A percentile compares a stretch with the other conserved stretches of the same genome.
Conservation (phyloP, 768 basidiomycete genomes). For the Pleurotus cornucopiae region DNA sequence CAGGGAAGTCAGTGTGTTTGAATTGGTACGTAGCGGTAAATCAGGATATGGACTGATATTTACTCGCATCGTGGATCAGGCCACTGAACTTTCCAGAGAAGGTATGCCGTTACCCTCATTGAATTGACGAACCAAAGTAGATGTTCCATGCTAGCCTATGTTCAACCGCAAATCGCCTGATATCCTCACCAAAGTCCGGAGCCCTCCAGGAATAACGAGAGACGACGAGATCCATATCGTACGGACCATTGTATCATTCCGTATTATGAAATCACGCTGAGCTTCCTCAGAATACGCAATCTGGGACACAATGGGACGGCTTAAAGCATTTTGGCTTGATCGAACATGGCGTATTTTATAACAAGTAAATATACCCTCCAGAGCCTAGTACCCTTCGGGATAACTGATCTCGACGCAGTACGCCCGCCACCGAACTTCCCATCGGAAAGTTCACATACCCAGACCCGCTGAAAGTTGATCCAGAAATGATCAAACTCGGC, state of each 20-base stretch:
- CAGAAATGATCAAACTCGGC: constrained; percentile 45
- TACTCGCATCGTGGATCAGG: constrained; percentile 29
- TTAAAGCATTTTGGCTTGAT: constrained; percentile 52
- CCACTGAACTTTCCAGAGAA: constrained; percentile 65
- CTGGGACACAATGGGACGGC: constrained; percentile 70
- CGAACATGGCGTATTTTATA: constrained; percentile 55
- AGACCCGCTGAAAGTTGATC: constrained; percentile 46
- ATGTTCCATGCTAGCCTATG: constrained; percentile 36
- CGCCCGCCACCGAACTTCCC: constrained; percentile 36
- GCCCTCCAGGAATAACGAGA: constrained; percentile 23
- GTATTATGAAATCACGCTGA: neutral
- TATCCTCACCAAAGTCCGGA: constrained; percentile 33
- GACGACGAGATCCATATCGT: constrained; percentile 60
- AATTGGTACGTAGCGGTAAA: constrained; percentile 48
- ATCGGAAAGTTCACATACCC: constrained; percentile 42
- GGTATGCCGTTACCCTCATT: constrained; percentile 24
- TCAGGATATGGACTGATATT: neutral
- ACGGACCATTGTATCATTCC: constrained; percentile 9
- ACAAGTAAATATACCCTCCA: constrained; percentile 39
- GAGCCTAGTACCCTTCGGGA: neutral
- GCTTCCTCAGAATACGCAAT: constrained; percentile 59
- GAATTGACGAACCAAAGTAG: neutral
- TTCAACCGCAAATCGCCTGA: constrained; percentile 53
- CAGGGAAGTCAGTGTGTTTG: constrained; percentile 51
- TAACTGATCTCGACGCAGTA: constrained; percentile 24